Percentiles rank a stretch among this genome's conserved stretches.
These are phyloP conservation scores for Poa annua DNA, from an alignment of 176 grass and related monocot genomes.

Conservation along the genomic window DNA sequence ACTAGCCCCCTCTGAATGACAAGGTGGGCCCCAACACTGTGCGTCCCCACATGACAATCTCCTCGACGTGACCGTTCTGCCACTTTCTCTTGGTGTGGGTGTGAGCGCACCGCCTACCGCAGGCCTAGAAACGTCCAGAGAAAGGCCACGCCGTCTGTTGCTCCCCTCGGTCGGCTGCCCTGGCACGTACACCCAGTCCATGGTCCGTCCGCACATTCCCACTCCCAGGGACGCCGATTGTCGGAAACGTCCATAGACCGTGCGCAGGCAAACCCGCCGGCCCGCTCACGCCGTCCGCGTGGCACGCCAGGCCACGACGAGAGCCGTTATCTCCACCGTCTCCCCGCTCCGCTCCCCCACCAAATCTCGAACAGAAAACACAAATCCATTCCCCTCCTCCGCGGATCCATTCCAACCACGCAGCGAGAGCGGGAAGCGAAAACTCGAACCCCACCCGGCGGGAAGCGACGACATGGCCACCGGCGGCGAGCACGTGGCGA, in stretches of 20 bases:
- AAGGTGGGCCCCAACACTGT: rapidly evolving
- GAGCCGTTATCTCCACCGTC: constrained; percentile 48
- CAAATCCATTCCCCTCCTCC: constrained; percentile 22
- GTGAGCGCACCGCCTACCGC: constrained; percentile 6
- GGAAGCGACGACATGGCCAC: constrained; percentile 24
- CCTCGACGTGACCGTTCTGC: no score
- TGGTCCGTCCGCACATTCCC: background rate
- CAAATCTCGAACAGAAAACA: background rate
- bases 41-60: background rate
- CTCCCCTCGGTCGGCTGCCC: background rate
- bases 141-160: constrained; percentile 48
- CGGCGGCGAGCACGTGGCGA: constrained; percentile 37
- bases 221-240: no score
- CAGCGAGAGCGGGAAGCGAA: constrained; percentile 56
- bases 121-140: constrained; percentile 40
- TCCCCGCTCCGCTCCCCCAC: background rate
- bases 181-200: background rate
- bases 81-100: background rate
- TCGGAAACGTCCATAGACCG: background rate
- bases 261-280: background rate
- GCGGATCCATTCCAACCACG: background rate
- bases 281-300: constrained; percentile 18
- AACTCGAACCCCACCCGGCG: constrained; percentile 47
- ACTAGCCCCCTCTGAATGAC: rapidly evolving
- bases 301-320: background rate